These are phyloP conservation scores for Datisca glomerata DNA, from an alignment of 306 rosid genomes.

Conservation along the genomic window DNA sequence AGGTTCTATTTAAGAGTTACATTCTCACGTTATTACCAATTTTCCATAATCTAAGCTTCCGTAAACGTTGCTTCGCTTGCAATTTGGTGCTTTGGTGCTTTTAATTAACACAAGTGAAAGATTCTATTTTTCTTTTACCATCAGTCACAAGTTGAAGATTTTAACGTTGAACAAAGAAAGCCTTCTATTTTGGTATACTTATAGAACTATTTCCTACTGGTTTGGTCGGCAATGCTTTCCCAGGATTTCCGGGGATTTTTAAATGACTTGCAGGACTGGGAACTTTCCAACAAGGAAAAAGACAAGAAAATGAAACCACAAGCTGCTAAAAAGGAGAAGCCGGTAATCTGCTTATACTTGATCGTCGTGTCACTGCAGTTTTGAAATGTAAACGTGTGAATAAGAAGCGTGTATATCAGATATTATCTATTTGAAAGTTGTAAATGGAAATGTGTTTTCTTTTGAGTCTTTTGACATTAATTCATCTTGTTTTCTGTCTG, in stretches of 20 bases:
- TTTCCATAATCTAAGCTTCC: no score
- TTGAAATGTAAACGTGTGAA: neutral
- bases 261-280: slow-evolving; percentile 97
- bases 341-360: slow-evolving; percentile 27
- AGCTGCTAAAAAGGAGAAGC: slow-evolving; percentile 28
- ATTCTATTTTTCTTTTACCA: neutral
- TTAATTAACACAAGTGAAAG: neutral
- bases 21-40: no score
- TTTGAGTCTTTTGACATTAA: no score
- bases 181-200: slow-evolving; percentile 10
- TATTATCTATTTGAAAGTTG: no score
- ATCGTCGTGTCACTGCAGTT: neutral
- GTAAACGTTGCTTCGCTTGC: no score
- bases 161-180: neutral
- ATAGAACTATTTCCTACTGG: no score
- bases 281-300: slow-evolving; percentile 57
- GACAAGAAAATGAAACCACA: slow-evolving; percentile 29
- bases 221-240: slow-evolving; percentile 10
- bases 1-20: no score
- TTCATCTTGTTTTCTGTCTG: no score
- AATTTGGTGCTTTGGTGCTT: no score
- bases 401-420: neutral
- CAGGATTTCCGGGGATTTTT: slow-evolving; percentile 95
- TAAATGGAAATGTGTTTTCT: no score
- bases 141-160: neutral